Evolutionary conservation across 2,329 filamentous ascomycete species (phyloP), one percentile per base, ranked within the genome.

Genomic region (Aaosphaeria arxii): DNA sequence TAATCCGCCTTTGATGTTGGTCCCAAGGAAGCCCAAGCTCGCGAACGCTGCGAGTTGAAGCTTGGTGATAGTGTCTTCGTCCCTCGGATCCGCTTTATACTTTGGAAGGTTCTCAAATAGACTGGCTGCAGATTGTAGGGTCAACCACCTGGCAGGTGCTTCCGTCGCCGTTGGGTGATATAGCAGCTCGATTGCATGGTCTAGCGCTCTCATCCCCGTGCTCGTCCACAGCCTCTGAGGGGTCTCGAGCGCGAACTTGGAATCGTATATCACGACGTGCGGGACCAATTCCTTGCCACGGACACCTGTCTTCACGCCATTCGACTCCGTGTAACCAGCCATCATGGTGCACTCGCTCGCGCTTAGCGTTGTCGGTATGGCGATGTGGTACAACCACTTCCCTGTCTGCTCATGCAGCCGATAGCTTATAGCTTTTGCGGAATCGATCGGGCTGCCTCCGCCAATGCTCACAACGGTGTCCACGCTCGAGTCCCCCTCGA

Each of bases 381-480:
- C 56, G 45, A 72, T 67, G 48, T 72, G 70, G 51, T 58, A 63
- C 5, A 73, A 59, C 40, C 53, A 71, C 30, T 61, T 69, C 6
- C 66, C 63, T 5, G 39, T 57, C 46, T 67, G 61, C 28, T 65
- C 61, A 48, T 71, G 62, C 33, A 70, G 48, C 1, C 67, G 60
- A 54, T 71, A 62, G 29, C 49, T 55, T 17, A 72, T 67, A 1
- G 68, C 70, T 54, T 73, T 73, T n/a, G 67, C 56, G 1, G 58
- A 62, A 45, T 82, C 79, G 49, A 83, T 82, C 2, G 79, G 79
- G 11, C 69, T 74, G 30, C 80, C 80, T 11, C 80, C 80, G 5
- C 79, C 80, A 13, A 83, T 73, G 40, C 69, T 73, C 49, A 83
- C 78, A 40, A 83, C 72, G 0, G 78, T 81, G 57, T 82, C 79